These are phyloP conservation scores for Cynanchum wilfordii DNA, from an alignment of 257 asterid species.

Conservation along the genomic window DNA sequence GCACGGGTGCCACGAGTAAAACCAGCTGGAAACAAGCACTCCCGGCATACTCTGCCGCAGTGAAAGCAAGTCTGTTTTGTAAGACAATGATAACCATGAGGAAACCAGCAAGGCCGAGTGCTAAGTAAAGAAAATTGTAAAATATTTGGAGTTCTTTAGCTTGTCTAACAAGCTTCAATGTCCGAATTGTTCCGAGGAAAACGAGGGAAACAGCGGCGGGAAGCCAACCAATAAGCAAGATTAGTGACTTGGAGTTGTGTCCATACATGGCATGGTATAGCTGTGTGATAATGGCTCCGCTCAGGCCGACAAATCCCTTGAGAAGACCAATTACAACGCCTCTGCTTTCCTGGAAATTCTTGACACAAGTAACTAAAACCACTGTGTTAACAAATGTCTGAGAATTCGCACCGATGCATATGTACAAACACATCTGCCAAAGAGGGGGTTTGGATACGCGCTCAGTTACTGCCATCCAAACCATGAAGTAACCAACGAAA, in stretches of 20 bases:
- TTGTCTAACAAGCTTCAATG: slow-evolving; percentile 24
- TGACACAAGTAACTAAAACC: slow-evolving; percentile 47
- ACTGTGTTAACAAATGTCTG: slow-evolving; percentile 58
- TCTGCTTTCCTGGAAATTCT: slow-evolving; percentile 57
- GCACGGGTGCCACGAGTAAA: slow-evolving; percentile 31
- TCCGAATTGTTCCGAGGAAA: slow-evolving; percentile 35
- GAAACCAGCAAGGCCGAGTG: slow-evolving; percentile 43
- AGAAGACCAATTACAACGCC: slow-evolving; percentile 43
- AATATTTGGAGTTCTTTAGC: slow-evolving; percentile 35
- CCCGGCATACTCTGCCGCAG: slow-evolving; percentile 22
- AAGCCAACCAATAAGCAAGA: slow-evolving; percentile 51
- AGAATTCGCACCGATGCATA: slow-evolving; percentile 57
- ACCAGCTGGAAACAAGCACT: slow-evolving; percentile 33
- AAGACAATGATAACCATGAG: slow-evolving; percentile 37
- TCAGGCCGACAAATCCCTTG: slow-evolving; percentile 52
- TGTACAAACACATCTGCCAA: slow-evolving; percentile 52
- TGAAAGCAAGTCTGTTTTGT: slow-evolving; percentile 29
- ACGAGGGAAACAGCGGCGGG: slow-evolving; percentile 41
- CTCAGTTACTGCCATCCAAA: slow-evolving; percentile 49
- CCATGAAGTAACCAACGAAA: slow-evolving; percentile 53
- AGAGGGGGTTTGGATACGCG: slow-evolving; percentile 28
- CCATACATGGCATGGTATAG: slow-evolving; percentile 42
- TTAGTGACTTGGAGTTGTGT: slow-evolving; percentile 32
- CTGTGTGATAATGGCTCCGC: slow-evolving; percentile 66
- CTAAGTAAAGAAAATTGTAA: slow-evolving; percentile 32